Evolutionary conservation across 2,329 filamentous ascomycete species (phyloP), one percentile per base, ranked within the genome.

Genomic region (Exophiala sideris): DNA sequence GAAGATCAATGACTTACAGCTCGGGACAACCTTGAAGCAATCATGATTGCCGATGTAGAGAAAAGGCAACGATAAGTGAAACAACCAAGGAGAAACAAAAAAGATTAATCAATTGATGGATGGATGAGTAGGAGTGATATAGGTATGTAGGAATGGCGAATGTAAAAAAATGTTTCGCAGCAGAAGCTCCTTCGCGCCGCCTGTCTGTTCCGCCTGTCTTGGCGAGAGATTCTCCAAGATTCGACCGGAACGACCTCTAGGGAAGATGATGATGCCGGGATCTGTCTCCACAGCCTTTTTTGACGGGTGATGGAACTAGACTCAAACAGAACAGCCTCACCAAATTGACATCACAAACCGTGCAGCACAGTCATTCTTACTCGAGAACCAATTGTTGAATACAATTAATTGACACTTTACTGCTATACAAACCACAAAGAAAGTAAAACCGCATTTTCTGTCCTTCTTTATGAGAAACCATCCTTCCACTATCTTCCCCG

Each of bases 11-110:
- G 16, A 83, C 86, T 79, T 84, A 90, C 87, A 82, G 85, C 85
- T 81, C 86, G 83, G 68, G 83, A 81, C 67, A 89, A 76, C 73
- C 84, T 84, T 68, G 86, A 82, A 70, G 86, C 79, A 76, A 89
- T 73, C 87, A 90, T 63, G 59, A 57, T 64, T 52, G 66, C 65
- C 60, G 62, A 62, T 59, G 57, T 65, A 66, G 65, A 59, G 34
- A 55, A 40, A 46, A 53, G 47, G 44, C 46, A 54, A 57, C 50
- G 55, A 60, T 55, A 50, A 50, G 56, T 58, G 61, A 62, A 61
- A 62, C 53, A 44, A 50, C 49, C 39, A 32, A 32, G 52, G 34
- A 52, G 36, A 45, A 45, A 46, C 39, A 42, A 34, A 48, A 50
- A 51, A 14, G 40, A 36, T 54, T 42, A 50, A 29, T 29, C 24